Base-by-base conservation (phyloP, 2,329 filamentous ascomycete genomes). In the Whalleya microplaca region DNA sequence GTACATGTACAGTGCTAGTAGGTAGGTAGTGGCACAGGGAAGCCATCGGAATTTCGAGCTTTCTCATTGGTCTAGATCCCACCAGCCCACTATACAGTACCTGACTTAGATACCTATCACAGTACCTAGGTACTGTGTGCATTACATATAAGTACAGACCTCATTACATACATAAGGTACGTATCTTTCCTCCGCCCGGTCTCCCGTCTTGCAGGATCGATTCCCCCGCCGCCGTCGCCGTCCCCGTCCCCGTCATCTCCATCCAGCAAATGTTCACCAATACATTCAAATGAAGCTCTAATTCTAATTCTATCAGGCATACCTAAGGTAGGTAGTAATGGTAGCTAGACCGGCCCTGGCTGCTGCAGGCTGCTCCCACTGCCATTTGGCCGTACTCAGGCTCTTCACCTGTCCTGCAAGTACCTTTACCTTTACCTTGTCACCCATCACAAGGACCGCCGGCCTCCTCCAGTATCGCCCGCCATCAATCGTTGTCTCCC, bases 351-450 rank as follows among this genome's bases (percentile, higher is more conserved):
- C 58, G 46, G 64, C 61, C 37, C 50, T 72, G 49, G 62, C 63
- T 16, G 63, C 64, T 21, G 61, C 61, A 12, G 64, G 66, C 45
- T 72, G 69, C 52, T 67, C 66, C 47, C 68, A 68, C 37, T 72
- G 70, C 48, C 70, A 68, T 41, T 53, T 59, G 6, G 59, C 63
- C 45, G 42, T 68, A 46, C 54, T 72, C 2, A 67, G 59, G 56
- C 60, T 71, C 50, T 71, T 72, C 53, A 54, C 68, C 20, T 52
- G 21, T 21, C 51, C 62, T 42, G 23, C 58, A 2, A 64, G 55
- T 42, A 18, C 55, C 44, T 32, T 55, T n/a, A n/a, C n/a, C n/a
- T n/a, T n/a, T n/a, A n/a, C n/a, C n/a, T n/a, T n/a, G n/a, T n/a
- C n/a, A 3, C 62, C 64, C 23, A n/a, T 56, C 23, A 21, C 46